Evolutionary conservation across 352 stramenopile species (phyloP), one percentile per base, ranked within the genome.

Genomic region (Thalassiosira hispida): DNA sequence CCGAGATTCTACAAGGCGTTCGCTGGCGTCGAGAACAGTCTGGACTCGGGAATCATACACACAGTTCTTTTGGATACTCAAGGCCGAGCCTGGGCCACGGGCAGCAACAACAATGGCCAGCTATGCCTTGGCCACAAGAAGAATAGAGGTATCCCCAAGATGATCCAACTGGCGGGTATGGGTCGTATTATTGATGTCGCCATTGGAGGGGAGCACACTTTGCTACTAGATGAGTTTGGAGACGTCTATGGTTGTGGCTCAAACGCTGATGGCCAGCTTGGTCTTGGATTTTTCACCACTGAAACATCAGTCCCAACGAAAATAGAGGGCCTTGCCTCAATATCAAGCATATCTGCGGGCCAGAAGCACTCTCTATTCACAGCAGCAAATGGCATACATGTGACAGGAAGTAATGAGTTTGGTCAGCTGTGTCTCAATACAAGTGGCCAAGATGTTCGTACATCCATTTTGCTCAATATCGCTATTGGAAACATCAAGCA

Each of bases 381-480:
- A 14, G 29, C 23, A n/a, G 38, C 70, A 16, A 49, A 49, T 74
- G 77, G 57, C 16, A 63, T 84, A 49, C 77, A 80, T 65, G 46
- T 73, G 1, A 74, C 77, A 1, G 78, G 78, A 38, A 71, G 69
- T 42, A 85, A 85, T 53, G 31, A 51, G 29, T 79, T 68, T 56
- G 49, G 59, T 44, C 74, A 83, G 67, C 22, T 83, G 12, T 83
- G 74, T 42, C 29, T 31, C 18, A 63, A 79, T 65, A 73, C 51
- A 40, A 52, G n/a, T 29, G 60, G 35, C 18, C 29, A 70, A 29
- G 64, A 68, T 51, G 8, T 80, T 6, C 18, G 29, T 12, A 61
- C 18, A 53, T 66, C 69, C 44, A 33, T 20, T 4, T 55, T 23
- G 18, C 22, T 80, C 5, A 29, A 75, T 38, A 49, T 67, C 51